phyloP scores from a whole-genome alignment of 768 basidiomycete genomes.

The Cyathus striatus region DNA sequence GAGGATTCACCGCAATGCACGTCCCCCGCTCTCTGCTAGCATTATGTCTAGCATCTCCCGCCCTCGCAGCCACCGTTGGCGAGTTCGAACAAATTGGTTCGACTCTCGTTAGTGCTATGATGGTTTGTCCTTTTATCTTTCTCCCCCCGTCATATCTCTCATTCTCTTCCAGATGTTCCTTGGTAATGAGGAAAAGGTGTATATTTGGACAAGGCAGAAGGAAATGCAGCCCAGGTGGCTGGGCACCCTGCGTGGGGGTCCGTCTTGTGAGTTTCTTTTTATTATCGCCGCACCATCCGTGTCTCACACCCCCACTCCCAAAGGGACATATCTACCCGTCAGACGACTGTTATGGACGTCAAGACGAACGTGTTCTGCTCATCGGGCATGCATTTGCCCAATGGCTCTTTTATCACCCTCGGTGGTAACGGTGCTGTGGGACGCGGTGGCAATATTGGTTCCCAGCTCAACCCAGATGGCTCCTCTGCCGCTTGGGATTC shows the following conservation, averaged over 20 bases:
- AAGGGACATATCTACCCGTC: constrained; percentile 61
- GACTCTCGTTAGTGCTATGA: constrained; percentile 46
- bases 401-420: constrained; percentile 69
- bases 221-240: constrained; percentile 59
- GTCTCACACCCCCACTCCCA: constrained; percentile 12
- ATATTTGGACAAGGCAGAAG: constrained; percentile 91
- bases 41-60: constrained; percentile 37
- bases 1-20: constrained; percentile 9
- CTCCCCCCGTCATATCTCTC: constrained; percentile 8
- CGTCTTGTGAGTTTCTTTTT: constrained; percentile 42
- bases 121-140: constrained; percentile 28
- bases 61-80: constrained; percentile 31
- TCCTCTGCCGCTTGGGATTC: constrained; percentile 54
- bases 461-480: constrained; percentile 38
- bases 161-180: constrained; percentile 59
- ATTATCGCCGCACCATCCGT: not conserved
- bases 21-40: constrained; percentile 30
- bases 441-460: constrained; percentile 55
- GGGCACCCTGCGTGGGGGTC: constrained; percentile 74
- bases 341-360: constrained; percentile 65
- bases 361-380: constrained; percentile 75
- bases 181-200: constrained; percentile 75
- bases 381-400: constrained; percentile 78
- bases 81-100: constrained; percentile 41
- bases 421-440: constrained; percentile 78